phyloP scores from a whole-genome alignment of 1,139 yeast genomes.

The Nematodospora anomalae region DNA sequence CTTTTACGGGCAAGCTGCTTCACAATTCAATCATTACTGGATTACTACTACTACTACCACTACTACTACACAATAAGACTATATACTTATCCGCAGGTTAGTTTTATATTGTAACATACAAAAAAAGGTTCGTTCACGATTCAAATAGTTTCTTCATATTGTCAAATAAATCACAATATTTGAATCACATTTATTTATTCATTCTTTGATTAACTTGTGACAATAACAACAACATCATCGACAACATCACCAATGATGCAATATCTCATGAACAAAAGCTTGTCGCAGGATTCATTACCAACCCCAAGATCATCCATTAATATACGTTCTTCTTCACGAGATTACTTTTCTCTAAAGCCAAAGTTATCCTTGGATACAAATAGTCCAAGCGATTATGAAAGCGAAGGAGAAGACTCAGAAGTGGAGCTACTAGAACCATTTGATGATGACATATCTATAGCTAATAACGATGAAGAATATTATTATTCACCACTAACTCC shows the following conservation, averaged over 20 bases:
- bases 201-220: neutral
- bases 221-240: slow-evolving; percentile 1
- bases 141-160: too few species aligned
- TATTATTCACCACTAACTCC: slow-evolving; percentile 16
- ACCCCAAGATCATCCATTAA: slow-evolving; percentile 1
- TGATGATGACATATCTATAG: slow-evolving; percentile 7
- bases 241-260: slow-evolving; percentile 2
- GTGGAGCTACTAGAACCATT: slow-evolving; percentile 4
- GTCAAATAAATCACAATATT: too few species aligned
- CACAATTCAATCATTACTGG: too few species aligned
- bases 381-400: slow-evolving; percentile 4
- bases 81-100: too few species aligned
- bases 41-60: too few species aligned
- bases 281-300: slow-evolving; percentile 8
- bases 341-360: slow-evolving; percentile 16
- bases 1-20: too few species aligned
- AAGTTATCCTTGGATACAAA: slow-evolving; percentile 12
- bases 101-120: too few species aligned
- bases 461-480: slow-evolving; percentile 4
- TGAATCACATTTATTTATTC: too few species aligned
- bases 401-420: slow-evolving; percentile 1
- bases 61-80: too few species aligned
- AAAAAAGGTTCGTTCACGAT: too few species aligned
- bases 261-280: slow-evolving; percentile 1
- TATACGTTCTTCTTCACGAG: slow-evolving; percentile 5